A percentile compares a stretch with the other conserved stretches of the same genome.
Conservation (phyloP, 2,329 filamentous ascomycete genomes). For the Tolypocladium album region DNA sequence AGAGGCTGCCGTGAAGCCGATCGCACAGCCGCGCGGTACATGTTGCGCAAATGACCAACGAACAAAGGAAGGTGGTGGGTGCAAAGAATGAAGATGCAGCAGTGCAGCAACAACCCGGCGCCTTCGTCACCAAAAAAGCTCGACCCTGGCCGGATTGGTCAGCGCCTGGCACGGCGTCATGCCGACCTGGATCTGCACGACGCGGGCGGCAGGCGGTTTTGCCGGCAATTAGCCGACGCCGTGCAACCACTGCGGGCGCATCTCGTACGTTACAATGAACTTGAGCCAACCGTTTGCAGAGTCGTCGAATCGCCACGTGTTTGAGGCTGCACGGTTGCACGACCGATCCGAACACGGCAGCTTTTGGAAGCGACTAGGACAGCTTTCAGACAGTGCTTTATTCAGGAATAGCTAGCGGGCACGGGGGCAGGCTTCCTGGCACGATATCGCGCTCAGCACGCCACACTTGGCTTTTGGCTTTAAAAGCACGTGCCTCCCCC, state of each 20-base stretch:
- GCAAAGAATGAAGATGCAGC: background rate
- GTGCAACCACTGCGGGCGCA: background rate
- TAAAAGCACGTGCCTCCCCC: background rate
- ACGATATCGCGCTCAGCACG: background rate
- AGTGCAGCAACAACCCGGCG: background rate
- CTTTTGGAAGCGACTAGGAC: background rate
- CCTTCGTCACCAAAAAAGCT: background rate
- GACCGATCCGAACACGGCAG: background rate
- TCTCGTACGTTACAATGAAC: background rate
- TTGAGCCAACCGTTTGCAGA: background rate
- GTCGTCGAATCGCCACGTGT: background rate
- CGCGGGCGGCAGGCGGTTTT: too few species aligned
- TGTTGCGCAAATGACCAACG: conserved; percentile 12
- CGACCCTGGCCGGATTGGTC: background rate
- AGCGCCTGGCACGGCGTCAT: background rate
- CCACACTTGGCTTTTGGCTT: background rate
- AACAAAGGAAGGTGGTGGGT: background rate
- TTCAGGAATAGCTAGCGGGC: background rate
- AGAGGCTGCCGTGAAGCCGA: conserved; percentile 34
- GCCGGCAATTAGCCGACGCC: background rate
- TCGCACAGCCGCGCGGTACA: conserved; percentile 44
- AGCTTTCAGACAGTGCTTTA: background rate
- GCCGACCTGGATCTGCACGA: background rate
- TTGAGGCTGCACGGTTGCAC: background rate
- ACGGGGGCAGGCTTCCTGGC: background rate